Base-by-base conservation (phyloP, 352 stramenopile genomes). In the Aphanomyces astaci region DNA sequence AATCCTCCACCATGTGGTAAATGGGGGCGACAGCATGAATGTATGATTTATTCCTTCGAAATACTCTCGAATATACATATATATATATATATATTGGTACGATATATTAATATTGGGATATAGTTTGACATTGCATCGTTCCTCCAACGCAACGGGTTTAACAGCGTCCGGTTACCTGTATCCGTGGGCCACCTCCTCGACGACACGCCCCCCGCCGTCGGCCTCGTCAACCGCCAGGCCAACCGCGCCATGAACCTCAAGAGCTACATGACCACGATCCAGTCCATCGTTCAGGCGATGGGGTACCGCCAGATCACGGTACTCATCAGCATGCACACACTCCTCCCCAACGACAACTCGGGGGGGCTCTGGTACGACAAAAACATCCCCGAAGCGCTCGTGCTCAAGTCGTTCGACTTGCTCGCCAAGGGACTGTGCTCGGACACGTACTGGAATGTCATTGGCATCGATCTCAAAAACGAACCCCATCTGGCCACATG, bases 381-480 rank as follows among this genome's bases (percentile, higher is more conserved):
- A 3, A 70, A 59, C 1, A 57, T 85, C 9, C 77, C 75, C 2
- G 72, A 93, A 60, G 73, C 83, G 11, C 71, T 81, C 22, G 91
- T 89, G 63, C 66, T 93, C 13, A 68, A 75, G 0, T 79, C 83
- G 0, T 75, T 94, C 17, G 71, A 80, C 31, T 80, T 73, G 1
- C 52, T 94, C 2, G 81, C 83, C 2, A 83, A 73, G n/a, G 77
- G 78, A 2, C 71, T 94, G 13, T 94, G 85, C 55, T 70, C 71
- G 7, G 22, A 80, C 19, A 66, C 82, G 3, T 92, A 91, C 66
- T 94, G 85, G 85, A 93, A 93, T 64, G 73, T 93, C 55, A 80
- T 93, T 53, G 85, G 85, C 0, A 64, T 93, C 1, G 85, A 94
- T 59, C 67, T 94, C 10, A 94, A 94, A 63, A 94, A 94, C 62